These are phyloP conservation scores for Strobilomyces confusus DNA, from an alignment of 768 basidiomycete genomes.

Conservation along the genomic window DNA sequence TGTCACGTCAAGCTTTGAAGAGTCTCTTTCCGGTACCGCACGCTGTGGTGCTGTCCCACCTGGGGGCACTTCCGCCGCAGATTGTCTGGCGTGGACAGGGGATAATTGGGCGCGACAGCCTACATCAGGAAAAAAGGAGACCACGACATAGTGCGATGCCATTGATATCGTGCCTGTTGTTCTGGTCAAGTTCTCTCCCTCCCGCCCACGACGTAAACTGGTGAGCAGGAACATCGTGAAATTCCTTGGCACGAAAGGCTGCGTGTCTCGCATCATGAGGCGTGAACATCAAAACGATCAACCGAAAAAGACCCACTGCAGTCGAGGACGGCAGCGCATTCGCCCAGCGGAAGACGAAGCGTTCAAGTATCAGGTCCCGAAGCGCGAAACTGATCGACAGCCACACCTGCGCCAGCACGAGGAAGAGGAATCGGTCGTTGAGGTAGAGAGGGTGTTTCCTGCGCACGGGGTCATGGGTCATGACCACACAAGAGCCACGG, in stretches of 20 bases:
- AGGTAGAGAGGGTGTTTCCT: constrained; percentile 76
- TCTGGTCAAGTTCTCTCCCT: too few species aligned
- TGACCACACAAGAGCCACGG: background rate
- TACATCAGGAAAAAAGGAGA: too few species aligned
- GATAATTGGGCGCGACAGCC: too few species aligned
- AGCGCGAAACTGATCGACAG: constrained; percentile 46
- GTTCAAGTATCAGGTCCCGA: constrained; percentile 60
- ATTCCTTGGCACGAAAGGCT: constrained; percentile 23
- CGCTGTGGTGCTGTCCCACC: too few species aligned
- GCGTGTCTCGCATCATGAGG: background rate
- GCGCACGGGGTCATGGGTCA: background rate
- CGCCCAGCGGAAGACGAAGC: constrained; percentile 48
- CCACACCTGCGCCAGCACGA: constrained; percentile 49
- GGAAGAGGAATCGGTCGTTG: constrained; percentile 63
- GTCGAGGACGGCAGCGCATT: constrained; percentile 9
- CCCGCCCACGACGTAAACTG: too few species aligned
- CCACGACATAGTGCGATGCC: too few species aligned
- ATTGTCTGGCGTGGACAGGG: too few species aligned
- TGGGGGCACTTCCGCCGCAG: too few species aligned
- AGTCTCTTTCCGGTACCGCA: too few species aligned
- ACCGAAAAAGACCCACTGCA: constrained; percentile 19
- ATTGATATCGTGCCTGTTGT: too few species aligned
- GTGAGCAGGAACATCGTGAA: constrained; percentile 31
- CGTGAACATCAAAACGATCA: background rate
- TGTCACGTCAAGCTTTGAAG: too few species aligned